A percentile compares a stretch with the other conserved stretches of the same genome.
phyloP scores from a whole-genome alignment of 2,329 filamentous ascomycete species.

The Rutstroemia sp. region DNA sequence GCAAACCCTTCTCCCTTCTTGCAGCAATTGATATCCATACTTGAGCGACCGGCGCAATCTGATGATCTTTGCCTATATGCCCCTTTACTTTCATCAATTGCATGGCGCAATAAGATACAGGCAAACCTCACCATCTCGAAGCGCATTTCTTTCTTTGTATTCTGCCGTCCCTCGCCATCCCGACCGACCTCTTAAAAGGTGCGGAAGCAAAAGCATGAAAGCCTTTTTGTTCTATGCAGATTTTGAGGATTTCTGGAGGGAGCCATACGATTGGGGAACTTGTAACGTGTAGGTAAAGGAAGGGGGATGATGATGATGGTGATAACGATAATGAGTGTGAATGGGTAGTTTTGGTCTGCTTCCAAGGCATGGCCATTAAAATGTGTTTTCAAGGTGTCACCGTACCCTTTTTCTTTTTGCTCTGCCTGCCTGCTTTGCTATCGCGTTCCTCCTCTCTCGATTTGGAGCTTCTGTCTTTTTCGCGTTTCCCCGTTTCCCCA shows the following conservation, averaged over 20 bases:
- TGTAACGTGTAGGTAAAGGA: neutral
- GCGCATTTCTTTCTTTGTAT: slow-evolving; percentile 1
- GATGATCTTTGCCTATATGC: neutral
- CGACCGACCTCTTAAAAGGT: slow-evolving; percentile 3
- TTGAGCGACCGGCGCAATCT: no score
- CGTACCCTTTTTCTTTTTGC: slow-evolving; percentile 25
- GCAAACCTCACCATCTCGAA: neutral
- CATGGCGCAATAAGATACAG: neutral
- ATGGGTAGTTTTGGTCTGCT: slow-evolving; percentile 8
- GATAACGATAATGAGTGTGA: neutral
- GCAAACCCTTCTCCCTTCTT: no score
- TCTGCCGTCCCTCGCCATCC: neutral
- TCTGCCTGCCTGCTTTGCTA: neutral
- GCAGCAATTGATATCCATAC: neutral
- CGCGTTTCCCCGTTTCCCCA: neutral
- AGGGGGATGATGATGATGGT: neutral
- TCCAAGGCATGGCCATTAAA: slow-evolving; percentile 14
- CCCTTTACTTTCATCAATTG: slow-evolving; percentile 1
- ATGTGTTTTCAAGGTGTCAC: slow-evolving; percentile 27
- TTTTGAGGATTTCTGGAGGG: slow-evolving; percentile 1
- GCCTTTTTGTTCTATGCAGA: slow-evolving; percentile 7
- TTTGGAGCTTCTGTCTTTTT: neutral
- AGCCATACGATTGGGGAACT: slow-evolving; percentile 1
- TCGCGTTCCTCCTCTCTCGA: neutral
- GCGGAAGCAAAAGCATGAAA: slow-evolving; percentile 5